A percentile compares a stretch with the other conserved stretches of the same genome.
phyloP scores from a whole-genome alignment of 345 rosid species.

The Lenwebbia sp. region DNA sequence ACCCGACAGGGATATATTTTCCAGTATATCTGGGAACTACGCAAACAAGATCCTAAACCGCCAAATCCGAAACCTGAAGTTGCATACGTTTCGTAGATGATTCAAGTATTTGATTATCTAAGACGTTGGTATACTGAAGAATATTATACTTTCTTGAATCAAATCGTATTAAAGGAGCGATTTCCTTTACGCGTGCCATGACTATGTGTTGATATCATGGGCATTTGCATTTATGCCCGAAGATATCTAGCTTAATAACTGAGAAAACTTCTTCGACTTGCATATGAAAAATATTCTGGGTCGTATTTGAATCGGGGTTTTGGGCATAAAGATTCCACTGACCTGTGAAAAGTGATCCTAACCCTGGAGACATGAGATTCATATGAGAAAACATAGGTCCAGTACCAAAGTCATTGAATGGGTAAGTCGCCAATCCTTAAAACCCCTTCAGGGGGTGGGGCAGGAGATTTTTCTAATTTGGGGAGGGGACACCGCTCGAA shows the following conservation, averaged over 20 bases:
- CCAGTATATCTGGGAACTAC: not conserved
- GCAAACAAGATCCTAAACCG: not conserved
- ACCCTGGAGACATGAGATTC: too few species aligned
- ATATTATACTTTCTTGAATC: not conserved
- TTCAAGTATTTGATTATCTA: not conserved
- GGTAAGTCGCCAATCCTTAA: too few species aligned
- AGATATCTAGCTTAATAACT: not conserved
- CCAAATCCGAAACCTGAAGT: not conserved
- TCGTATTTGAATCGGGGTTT: not conserved
- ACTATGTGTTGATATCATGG: not conserved
- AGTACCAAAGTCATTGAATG: too few species aligned
- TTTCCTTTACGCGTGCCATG: not conserved
- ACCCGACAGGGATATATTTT: not conserved
- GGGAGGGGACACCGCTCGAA: too few species aligned
- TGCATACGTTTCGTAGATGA: not conserved
- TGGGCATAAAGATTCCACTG: slow-evolving; percentile 8
- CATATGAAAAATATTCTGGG: not conserved
- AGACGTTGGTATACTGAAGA: not conserved
- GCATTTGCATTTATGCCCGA: not conserved
- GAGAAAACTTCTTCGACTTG: too few species aligned
- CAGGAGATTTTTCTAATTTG: too few species aligned
- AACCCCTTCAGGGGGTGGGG: too few species aligned
- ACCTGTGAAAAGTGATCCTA: not conserved
- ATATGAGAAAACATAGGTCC: too few species aligned
- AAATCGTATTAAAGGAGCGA: not conserved